A percentile compares a stretch with the other conserved stretches of the same genome.
Evolutionary conservation across 768 basidiomycete genomes (phyloP).

Genomic region (Kwoniella sp.): DNA sequence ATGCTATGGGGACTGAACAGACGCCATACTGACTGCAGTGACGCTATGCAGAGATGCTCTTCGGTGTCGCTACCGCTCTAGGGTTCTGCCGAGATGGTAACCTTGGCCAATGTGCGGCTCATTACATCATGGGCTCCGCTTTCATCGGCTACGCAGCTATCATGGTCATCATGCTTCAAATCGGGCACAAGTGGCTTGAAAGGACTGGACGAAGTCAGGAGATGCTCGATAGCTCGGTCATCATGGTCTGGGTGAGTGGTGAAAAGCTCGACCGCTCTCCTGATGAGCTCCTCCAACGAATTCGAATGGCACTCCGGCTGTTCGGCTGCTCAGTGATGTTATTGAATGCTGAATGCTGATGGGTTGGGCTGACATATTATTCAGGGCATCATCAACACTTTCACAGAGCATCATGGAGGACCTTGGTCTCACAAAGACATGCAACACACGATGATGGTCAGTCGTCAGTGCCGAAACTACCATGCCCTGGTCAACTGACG

Average conservation of each 20-base stretch:
- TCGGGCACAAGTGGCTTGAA: constrained; percentile 71
- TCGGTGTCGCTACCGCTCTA: constrained; percentile 69
- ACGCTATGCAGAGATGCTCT: constrained; percentile 65
- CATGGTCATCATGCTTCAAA: constrained; percentile 73
- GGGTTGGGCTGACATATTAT: constrained; percentile 1
- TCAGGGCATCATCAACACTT: constrained; percentile 74
- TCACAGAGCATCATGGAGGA: constrained; percentile 82
- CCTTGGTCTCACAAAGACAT: constrained; percentile 88
- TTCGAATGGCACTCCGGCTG: too few species aligned
- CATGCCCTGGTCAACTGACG: neutral
- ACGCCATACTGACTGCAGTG: too few species aligned
- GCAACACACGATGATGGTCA: constrained; percentile 70
- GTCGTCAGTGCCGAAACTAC: neutral
- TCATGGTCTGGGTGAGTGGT: constrained; percentile 56
- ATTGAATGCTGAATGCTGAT: too few species aligned
- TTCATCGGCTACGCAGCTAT: constrained; percentile 86
- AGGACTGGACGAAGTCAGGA: constrained; percentile 53
- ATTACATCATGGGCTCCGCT: constrained; percentile 65
- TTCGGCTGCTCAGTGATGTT: neutral
- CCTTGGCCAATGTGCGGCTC: constrained; percentile 73
- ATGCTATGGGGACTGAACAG: neutral
- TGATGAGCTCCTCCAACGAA: too few species aligned
- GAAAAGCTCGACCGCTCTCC: too few species aligned
- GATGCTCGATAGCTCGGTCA: constrained; percentile 56
- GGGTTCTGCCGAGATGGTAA: constrained; percentile 79